Evolutionary conservation across 1,139 yeast species (phyloP), one percentile per base, ranked within the genome.

Genomic region (Suhomyces bribrorum): DNA sequence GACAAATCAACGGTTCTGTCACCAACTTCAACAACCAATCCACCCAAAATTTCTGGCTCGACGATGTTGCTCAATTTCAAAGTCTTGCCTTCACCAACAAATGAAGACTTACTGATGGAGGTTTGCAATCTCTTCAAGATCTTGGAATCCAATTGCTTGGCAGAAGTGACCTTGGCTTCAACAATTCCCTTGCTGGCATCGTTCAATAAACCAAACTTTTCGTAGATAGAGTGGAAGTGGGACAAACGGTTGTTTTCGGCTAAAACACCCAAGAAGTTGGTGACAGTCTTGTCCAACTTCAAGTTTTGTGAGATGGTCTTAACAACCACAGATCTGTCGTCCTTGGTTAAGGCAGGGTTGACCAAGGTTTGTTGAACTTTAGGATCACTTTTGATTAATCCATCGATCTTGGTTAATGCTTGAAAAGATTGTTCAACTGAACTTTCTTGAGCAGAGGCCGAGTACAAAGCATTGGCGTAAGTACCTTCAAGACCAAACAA

Each of bases 1-100:
- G 95, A 85, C 66, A 92, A 79, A 69, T 92, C 99, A 56, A 89
- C 96, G 48, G 97, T 90, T 69, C 85, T 87, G 75, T 92, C 98
- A 62, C 94, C 97, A 57, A 92, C 90, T 69, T 90, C 96, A 46
- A 92, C 96, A 54, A 94, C 73, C 65, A 92, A 80, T 58, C 98
- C 99, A 61, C 99, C 98, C 63, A 87, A 78, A 60, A 92, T 86
- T 50, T 86, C 95, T 50, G 96, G 88, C 74, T 87, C 81, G 50
- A 92, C 85, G 51, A 75, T 76, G 77, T 89, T 92, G 54, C 81
- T 71, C 56, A 94, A 74, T 75, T 84, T 84, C 66, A 92, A 80
- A 56, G 92, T 81, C 76, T 90, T 86, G 57, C 88, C 92, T 44
- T 75, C 70, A 52, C 96, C 96, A 47, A 90, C 95, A 59, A 83